phyloP scores from a whole-genome alignment of 306 rosid species.

The Inga laurina region DNA sequence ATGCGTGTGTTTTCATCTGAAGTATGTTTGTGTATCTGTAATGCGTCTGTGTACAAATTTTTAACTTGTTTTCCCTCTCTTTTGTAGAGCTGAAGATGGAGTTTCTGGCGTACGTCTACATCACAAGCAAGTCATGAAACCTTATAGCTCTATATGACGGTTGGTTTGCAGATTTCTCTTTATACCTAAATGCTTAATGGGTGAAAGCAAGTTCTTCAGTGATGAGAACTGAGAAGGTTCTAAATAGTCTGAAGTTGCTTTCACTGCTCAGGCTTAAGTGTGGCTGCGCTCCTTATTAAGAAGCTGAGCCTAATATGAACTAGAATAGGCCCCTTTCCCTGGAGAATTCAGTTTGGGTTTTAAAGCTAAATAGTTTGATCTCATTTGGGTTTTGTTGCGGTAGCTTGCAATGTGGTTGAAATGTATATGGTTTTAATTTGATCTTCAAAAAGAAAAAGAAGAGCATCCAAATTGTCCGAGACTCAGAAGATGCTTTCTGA shows the following conservation, averaged over 20 bases:
- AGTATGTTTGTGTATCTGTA: background rate
- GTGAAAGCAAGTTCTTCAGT: conserved; percentile 19
- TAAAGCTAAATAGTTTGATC: background rate
- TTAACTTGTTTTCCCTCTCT: conserved; percentile 31
- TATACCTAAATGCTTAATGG: conserved; percentile 40
- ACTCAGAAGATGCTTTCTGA: background rate
- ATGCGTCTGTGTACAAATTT: conserved; percentile 17
- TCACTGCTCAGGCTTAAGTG: conserved; percentile 13
- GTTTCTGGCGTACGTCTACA: conserved; percentile 96
- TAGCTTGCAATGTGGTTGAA: background rate
- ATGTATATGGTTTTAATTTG: background rate
- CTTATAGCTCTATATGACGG: conserved; percentile 73
- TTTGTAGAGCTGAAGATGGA: conserved; percentile 89
- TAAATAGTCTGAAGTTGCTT: conserved; percentile 21
- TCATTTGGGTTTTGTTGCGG: background rate
- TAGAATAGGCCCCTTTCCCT: conserved; percentile 20
- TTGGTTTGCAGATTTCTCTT: conserved; percentile 88
- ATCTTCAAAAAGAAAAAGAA: background rate
- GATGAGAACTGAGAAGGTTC: conserved; percentile 30
- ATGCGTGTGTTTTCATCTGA: conserved; percentile 11
- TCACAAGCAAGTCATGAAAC: conserved; percentile 99
- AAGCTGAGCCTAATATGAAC: conserved; percentile 23
- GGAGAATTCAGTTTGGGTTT: conserved; percentile 10
- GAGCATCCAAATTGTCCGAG: background rate
- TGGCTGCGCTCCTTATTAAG: conserved; percentile 22